These are phyloP conservation scores for Penstemon newberryi DNA, from an alignment of 257 asterid genomes.

Conservation along the genomic window DNA sequence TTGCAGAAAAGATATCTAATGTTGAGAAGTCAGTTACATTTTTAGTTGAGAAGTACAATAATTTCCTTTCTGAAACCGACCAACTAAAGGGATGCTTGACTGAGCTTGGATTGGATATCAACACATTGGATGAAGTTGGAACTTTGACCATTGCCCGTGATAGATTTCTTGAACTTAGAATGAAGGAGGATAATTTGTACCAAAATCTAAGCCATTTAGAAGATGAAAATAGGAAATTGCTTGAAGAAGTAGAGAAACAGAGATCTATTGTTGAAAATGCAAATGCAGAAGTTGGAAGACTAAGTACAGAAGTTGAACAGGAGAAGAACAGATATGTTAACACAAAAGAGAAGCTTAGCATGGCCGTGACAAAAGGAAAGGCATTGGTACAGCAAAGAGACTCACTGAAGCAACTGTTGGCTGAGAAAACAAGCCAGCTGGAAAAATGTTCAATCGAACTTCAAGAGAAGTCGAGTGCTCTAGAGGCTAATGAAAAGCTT, in stretches of 20 bases:
- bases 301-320: conserved; percentile 71
- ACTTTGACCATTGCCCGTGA: conserved; percentile 48
- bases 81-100: conserved; percentile 55
- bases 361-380: conserved; percentile 99
- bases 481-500: conserved; percentile 55
- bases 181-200: conserved; percentile 52
- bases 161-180: conserved; percentile 52
- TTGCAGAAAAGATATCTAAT: conserved; percentile 53
- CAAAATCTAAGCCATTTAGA: conserved; percentile 53
- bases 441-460: conserved; percentile 55
- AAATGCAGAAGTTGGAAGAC: conserved; percentile 59
- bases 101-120: conserved; percentile 47
- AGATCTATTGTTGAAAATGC: conserved; percentile 52
- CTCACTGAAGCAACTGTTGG: conserved; percentile 69
- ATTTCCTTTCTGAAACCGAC: conserved; percentile 52
- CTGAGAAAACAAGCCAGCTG: conserved; percentile 75
- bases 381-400: conserved; percentile 96
- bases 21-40: conserved; percentile 51
- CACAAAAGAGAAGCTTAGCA: conserved; percentile 91
- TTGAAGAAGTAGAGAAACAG: conserved; percentile 62
- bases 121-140: conserved; percentile 52
- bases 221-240: conserved; percentile 55
- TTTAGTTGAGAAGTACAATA: conserved; percentile 53
- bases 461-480: conserved; percentile 74
- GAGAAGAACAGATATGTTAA: conserved; percentile 71